Conservation (phyloP, 164 flowering plant species). For the Nymphaea colorata region DNA sequence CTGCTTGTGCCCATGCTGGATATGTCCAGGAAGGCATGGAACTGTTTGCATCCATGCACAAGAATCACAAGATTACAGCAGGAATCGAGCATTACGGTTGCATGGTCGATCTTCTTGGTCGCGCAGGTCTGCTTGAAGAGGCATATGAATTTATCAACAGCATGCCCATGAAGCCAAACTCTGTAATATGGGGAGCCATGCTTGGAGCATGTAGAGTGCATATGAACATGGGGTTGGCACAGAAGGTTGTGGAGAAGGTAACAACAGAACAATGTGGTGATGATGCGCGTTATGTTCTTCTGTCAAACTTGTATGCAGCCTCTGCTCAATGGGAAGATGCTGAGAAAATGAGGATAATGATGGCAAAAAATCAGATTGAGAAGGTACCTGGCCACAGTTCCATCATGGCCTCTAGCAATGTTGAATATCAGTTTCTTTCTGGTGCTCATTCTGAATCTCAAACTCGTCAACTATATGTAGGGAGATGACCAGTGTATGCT, state of each 20-base stretch:
- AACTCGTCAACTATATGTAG: not conserved
- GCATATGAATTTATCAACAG: conserved; percentile 44
- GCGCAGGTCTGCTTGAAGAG: conserved; percentile 52
- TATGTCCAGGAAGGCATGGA: conserved; percentile 46
- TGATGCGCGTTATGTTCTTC: conserved; percentile 31
- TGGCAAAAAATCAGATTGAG: conserved; percentile 24
- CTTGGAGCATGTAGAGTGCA: conserved; percentile 64
- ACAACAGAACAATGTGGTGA: conserved; percentile 10
- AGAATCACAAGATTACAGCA: conserved; percentile 28
- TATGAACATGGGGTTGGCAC: conserved; percentile 25
- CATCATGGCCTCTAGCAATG: conserved; percentile 9
- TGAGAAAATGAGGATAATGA: conserved; percentile 31
- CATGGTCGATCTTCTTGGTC: conserved; percentile 57
- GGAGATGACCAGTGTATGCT: not conserved
- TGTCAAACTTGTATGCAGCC: conserved; percentile 64
- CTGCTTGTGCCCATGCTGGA: conserved; percentile 73
- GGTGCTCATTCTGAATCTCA: not conserved
- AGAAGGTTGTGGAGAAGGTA: conserved; percentile 27
- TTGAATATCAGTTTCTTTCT: conserved; percentile 6
- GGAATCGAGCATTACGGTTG: conserved; percentile 62
- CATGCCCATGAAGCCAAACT: conserved; percentile 60
- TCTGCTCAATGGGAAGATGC: conserved; percentile 66
- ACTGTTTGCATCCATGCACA: conserved; percentile 40
- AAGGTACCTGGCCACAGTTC: conserved; percentile 46
- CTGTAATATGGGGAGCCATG: conserved; percentile 51